Evolutionary conservation across 257 asterid genomes (phyloP), one percentile per base, ranked within the genome.

Genomic region (Leonotis leonurus): DNA sequence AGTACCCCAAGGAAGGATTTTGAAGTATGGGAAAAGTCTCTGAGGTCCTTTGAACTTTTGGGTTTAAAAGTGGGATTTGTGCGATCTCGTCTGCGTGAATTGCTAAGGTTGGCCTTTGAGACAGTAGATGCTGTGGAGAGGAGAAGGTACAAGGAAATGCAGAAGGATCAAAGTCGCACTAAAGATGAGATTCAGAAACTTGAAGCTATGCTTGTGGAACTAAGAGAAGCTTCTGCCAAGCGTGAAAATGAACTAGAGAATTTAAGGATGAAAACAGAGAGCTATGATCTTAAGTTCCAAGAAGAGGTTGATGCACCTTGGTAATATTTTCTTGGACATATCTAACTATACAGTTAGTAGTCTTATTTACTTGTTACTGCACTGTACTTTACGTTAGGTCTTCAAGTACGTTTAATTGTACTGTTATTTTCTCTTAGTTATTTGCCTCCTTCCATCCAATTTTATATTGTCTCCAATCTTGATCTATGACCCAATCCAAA

Each of bases 1-100:
- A 70, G 76, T 7, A 81, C 90, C 43, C 78, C 84, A 18, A 68
- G 70, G 46, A 65, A 71, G 56, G 90, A 85, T 59, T 81, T 87
- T 22, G 89, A 85, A 50, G 78, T 73, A 14, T 80, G 94, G 94
- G 96, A 85, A 26, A 82, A 79, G 70, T 85, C 96, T 1, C 51
- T 87, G 49, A 72, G 78, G 74, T 85, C 94, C 8, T 85, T 87
- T 30, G 94, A 87, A 59, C 85, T 85, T 58, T 44, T 87, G 58
- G 96, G 96, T 21, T 60, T 87, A 67, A 73, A 81, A 25, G 85
- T 81, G 10, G 89, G 87, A 43, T 87, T 87, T 60, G 50, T 87
- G 45, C 74, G 80, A 7, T 71, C 82, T 8, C 90, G 95, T 40
- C 60, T 84, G 24, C 62, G 41, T 29, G 35, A 70, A 45, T 66